A percentile compares a stretch with the other conserved stretches of the same genome.
Evolutionary conservation across 169 alveolate genomes (phyloP).

Genomic region (Cryptosporidium ryanae): DNA sequence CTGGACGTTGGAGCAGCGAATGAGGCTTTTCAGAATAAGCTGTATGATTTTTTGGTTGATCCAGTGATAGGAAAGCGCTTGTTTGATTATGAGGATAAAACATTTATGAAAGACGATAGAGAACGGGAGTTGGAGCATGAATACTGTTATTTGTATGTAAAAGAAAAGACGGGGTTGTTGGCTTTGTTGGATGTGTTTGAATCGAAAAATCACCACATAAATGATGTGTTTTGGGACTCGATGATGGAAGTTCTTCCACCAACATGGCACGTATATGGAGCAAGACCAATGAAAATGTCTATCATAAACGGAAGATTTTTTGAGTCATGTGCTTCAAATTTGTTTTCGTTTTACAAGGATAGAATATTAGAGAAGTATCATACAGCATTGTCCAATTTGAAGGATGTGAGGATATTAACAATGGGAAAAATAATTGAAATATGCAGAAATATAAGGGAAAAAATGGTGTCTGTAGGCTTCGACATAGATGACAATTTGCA

Average conservation of each 20-base stretch:
- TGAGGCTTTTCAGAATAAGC: too few relatives aligned
- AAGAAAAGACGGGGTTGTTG: neutral
- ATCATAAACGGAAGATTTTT: constrained; percentile 23
- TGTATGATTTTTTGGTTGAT: too few relatives aligned
- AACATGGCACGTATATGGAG: constrained; percentile 72
- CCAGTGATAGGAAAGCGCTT: too few relatives aligned
- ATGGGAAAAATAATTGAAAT: constrained; percentile 36
- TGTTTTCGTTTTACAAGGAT: constrained; percentile 13
- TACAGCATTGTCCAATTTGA: constrained; percentile 8
- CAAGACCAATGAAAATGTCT: constrained; percentile 31
- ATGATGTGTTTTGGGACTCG: constrained; percentile 38
- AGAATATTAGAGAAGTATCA: constrained; percentile 37
- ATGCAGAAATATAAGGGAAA: constrained; percentile 16
- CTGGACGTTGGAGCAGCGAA: too few relatives aligned
- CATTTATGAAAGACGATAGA: too few relatives aligned
- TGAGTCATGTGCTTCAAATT: constrained; percentile 50
- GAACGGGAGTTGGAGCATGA: too few relatives aligned
- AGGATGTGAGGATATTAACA: constrained; percentile 47
- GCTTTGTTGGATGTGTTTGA: neutral
- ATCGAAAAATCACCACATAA: constrained; percentile 7
- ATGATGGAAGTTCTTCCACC: constrained; percentile 59
- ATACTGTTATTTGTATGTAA: neutral
- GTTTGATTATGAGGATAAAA: too few relatives aligned
- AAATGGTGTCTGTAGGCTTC: constrained; percentile 1
- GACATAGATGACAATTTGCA: neutral